These are phyloP conservation scores for Plasmodium chabaudi DNA, from an alignment of 169 alveolate species.

Conservation along the genomic window DNA sequence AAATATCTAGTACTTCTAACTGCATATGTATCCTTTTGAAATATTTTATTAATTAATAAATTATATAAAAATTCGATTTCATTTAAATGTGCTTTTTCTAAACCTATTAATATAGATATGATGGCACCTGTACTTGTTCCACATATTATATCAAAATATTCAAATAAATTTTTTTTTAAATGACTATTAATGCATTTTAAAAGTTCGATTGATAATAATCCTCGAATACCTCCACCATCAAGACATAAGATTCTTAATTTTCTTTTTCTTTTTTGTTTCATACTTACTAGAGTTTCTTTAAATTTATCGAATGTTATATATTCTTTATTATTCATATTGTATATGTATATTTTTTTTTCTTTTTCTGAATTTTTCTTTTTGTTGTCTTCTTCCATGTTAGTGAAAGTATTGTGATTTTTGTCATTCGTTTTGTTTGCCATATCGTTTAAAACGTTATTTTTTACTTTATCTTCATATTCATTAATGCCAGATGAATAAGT, in stretches of 20 bases:
- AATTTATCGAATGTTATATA: slow-evolving; percentile 60
- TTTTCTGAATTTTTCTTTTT: neutral
- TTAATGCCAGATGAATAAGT: neutral
- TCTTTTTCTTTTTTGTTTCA: slow-evolving; percentile 75
- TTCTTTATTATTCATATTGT: slow-evolving; percentile 53
- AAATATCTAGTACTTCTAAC: slow-evolving; percentile 84
- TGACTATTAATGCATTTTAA: slow-evolving; percentile 78
- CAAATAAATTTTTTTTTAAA: slow-evolving; percentile 82
- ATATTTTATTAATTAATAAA: slow-evolving; percentile 84
- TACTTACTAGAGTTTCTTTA: slow-evolving; percentile 29
- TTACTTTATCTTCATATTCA: neutral
- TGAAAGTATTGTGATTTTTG: neutral
- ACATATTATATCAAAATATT: slow-evolving; percentile 88
- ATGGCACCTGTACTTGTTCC: slow-evolving; percentile 92
- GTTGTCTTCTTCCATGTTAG: neutral
- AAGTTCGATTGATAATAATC: slow-evolving; percentile 88
- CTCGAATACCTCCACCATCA: slow-evolving; percentile 92
- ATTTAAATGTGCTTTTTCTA: slow-evolving; percentile 84
- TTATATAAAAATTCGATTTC: slow-evolving; percentile 85
- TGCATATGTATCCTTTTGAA: slow-evolving; percentile 83
- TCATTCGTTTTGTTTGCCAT: no score
- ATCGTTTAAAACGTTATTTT: neutral
- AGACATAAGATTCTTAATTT: slow-evolving; percentile 85
- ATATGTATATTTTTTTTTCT: slow-evolving; percentile 22
- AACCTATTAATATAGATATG: slow-evolving; percentile 85